phyloP scores from a whole-genome alignment of 768 basidiomycete genomes.

The Hygrocybe coccinea region DNA sequence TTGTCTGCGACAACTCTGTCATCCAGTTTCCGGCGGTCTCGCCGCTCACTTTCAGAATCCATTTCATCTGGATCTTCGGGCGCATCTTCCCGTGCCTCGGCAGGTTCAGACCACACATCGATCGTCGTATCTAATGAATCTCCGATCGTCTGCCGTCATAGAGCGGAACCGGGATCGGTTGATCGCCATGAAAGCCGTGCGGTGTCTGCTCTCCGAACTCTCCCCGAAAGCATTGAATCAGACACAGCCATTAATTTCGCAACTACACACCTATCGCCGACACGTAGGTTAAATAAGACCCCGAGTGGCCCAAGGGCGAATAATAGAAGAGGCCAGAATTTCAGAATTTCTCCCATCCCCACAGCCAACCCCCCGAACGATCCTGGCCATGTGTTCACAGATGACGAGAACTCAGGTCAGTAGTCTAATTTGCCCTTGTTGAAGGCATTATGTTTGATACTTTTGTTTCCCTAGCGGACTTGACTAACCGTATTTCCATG shows the following conservation, averaged over 20 bases:
- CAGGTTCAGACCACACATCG: not conserved
- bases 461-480: conserved; percentile 15
- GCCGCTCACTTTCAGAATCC: conserved; percentile 27
- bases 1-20: not conserved
- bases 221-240: too few relatives aligned
- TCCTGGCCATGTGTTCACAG: too few relatives aligned
- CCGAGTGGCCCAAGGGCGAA: too few relatives aligned
- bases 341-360: too few relatives aligned
- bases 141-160: not conserved
- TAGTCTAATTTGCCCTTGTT: not conserved
- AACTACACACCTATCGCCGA: too few relatives aligned
- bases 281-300: too few relatives aligned
- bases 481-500: conserved; percentile 36
- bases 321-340: too few relatives aligned
- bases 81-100: conserved; percentile 2
- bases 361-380: too few relatives aligned
- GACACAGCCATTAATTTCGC: too few relatives aligned
- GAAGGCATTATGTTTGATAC: not conserved
- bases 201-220: not conserved
- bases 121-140: not conserved
- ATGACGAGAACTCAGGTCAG: too few relatives aligned
- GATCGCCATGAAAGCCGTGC: not conserved
- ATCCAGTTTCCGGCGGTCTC: too few relatives aligned
- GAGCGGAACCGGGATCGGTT: too few relatives aligned
- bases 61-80: conserved; percentile 27